phyloP scores from a whole-genome alignment of 2,329 filamentous ascomycete genomes.

The Lachnellula cervina region DNA sequence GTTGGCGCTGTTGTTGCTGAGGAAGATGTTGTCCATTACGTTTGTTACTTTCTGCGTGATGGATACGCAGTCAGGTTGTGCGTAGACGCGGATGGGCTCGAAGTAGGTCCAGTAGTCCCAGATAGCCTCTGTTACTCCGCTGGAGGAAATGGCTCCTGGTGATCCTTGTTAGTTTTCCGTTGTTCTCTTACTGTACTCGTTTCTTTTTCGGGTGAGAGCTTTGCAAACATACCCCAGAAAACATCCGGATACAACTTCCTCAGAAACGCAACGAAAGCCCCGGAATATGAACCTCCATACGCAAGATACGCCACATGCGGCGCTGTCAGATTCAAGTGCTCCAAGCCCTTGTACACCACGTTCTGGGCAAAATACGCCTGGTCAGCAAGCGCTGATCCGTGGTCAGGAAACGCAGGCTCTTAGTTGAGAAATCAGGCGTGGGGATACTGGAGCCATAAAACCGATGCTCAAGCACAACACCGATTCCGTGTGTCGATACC shows the following conservation, averaged over 20 bases:
- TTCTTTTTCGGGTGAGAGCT: too few species aligned
- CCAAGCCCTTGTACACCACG: slow-evolving; percentile 64
- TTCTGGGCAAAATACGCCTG: slow-evolving; percentile 75
- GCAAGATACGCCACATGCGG: slow-evolving; percentile 65
- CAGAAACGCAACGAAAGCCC: slow-evolving; percentile 71
- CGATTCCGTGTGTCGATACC: slow-evolving; percentile 66
- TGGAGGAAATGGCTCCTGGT: slow-evolving; percentile 64
- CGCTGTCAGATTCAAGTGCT: slow-evolving; percentile 62
- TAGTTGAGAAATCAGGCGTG: slow-evolving; percentile 56
- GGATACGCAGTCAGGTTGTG: slow-evolving; percentile 57
- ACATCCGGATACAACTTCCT: slow-evolving; percentile 72
- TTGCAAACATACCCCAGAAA: slow-evolving; percentile 54
- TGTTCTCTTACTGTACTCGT: neutral
- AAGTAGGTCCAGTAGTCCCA: slow-evolving; percentile 69
- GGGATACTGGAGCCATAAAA: slow-evolving; percentile 81
- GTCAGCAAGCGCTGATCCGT: slow-evolving; percentile 82
- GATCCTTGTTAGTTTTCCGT: neutral
- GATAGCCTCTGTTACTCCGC: slow-evolving; percentile 72
- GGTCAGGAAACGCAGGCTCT: slow-evolving; percentile 74
- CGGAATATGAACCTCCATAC: slow-evolving; percentile 82
- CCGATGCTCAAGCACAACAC: slow-evolving; percentile 78
- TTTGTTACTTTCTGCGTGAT: slow-evolving; percentile 57
- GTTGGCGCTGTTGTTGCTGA: slow-evolving; percentile 41
- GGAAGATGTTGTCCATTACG: slow-evolving; percentile 54
- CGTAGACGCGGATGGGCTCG: slow-evolving; percentile 52